phyloP scores from a whole-genome alignment of 331 rosid species.

The Spiraea crenata region DNA sequence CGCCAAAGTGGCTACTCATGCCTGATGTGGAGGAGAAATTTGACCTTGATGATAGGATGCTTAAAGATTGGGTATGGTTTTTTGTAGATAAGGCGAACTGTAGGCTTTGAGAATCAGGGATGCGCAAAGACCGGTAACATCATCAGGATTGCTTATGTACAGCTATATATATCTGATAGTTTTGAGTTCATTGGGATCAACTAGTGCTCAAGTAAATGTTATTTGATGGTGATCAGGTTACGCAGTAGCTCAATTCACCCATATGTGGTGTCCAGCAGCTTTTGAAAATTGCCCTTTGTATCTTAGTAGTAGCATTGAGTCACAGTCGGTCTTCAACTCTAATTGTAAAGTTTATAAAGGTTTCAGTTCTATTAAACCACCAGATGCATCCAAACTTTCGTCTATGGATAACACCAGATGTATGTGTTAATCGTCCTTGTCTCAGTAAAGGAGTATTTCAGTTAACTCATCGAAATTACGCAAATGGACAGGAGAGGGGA shows the following conservation, averaged over 20 bases:
- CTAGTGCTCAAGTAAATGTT: slow-evolving; percentile 8
- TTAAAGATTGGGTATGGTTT: slow-evolving; percentile 18
- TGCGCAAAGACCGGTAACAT: slow-evolving; percentile 34
- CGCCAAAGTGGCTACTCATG: slow-evolving; percentile 22
- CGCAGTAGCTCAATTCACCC: slow-evolving; percentile 6
- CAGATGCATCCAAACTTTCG: too few relatives aligned
- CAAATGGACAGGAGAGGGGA: neutral
- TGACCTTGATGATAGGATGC: slow-evolving; percentile 2
- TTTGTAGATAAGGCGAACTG: slow-evolving; percentile 45
- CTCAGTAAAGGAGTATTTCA: neutral
- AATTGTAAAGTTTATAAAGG: slow-evolving; percentile 20
- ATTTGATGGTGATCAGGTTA: slow-evolving; percentile 14
- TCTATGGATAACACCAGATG: neutral
- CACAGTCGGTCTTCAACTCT: slow-evolving; percentile 8
- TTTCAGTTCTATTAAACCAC: neutral
- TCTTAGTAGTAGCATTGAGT: neutral
- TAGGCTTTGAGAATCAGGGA: slow-evolving; percentile 17
- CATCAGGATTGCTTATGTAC: slow-evolving; percentile 43
- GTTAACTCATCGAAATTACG: neutral
- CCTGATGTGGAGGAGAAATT: neutral
- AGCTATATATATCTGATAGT: slow-evolving; percentile 32
- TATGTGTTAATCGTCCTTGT: neutral
- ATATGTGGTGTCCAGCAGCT: neutral
- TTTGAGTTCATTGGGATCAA: slow-evolving; percentile 19
- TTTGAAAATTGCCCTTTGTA: neutral